Conservation (phyloP, 2,329 filamentous ascomycete genomes). For the Seiridium cupressi region DNA sequence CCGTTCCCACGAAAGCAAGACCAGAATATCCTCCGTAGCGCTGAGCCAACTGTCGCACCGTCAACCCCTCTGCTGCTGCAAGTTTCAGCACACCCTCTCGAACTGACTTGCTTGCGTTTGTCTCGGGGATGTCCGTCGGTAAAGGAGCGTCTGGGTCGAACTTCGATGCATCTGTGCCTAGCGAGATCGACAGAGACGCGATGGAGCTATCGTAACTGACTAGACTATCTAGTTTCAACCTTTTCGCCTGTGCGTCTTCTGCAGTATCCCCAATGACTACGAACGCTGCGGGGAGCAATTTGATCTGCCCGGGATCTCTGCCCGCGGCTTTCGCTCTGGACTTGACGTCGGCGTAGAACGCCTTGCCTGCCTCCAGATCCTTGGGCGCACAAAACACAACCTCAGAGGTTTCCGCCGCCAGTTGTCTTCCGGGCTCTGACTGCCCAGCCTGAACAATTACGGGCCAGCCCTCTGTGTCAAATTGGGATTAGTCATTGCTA, state of each 20-base stretch:
- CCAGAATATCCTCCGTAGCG: slow-evolving; percentile 48
- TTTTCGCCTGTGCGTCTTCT: slow-evolving; percentile 46
- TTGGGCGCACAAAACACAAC: slow-evolving; percentile 49
- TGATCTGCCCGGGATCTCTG: slow-evolving; percentile 42
- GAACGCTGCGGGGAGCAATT: slow-evolving; percentile 50
- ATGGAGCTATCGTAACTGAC: slow-evolving; percentile 55
- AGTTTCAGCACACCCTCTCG: slow-evolving; percentile 43
- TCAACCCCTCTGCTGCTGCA: slow-evolving; percentile 42
- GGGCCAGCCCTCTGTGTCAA: slow-evolving; percentile 43
- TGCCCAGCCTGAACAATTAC: slow-evolving; percentile 55
- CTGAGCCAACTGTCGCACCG: slow-evolving; percentile 49
- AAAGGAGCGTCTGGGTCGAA: slow-evolving; percentile 49
- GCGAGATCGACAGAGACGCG: slow-evolving; percentile 45
- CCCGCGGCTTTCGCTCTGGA: slow-evolving; percentile 41
- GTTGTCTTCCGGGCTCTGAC: slow-evolving; percentile 48
- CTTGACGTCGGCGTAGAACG: slow-evolving; percentile 51
- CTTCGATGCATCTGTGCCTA: slow-evolving; percentile 44
- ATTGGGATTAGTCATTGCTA: too few species aligned
- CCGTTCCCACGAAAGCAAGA: slow-evolving; percentile 49
- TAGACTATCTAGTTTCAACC: slow-evolving; percentile 46
- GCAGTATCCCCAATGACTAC: slow-evolving; percentile 47
- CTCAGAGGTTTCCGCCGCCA: slow-evolving; percentile 53
- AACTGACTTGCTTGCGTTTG: slow-evolving; percentile 51
- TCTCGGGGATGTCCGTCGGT: slow-evolving; percentile 48
- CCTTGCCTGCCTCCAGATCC: slow-evolving; percentile 43